These are phyloP conservation scores for Suhomyces ambrosiae DNA, from an alignment of 1,139 yeast species.

Conservation along the genomic window DNA sequence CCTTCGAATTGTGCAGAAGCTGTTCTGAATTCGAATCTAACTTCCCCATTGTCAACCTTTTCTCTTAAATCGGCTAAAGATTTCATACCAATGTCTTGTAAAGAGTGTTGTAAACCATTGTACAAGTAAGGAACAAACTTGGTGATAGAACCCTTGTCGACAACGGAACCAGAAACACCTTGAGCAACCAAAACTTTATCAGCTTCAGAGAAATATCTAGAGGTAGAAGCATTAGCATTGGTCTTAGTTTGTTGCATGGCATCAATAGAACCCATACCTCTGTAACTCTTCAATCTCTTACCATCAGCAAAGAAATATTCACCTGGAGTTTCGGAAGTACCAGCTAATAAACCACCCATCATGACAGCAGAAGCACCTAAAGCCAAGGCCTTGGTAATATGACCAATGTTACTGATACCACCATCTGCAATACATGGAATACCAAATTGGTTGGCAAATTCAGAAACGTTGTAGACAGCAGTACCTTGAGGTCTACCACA, in stretches of 20 bases:
- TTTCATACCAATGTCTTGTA: constrained; percentile 93
- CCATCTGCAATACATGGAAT: constrained; percentile 99
- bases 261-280: constrained; percentile 99
- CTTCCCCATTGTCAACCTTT: constrained; percentile 64
- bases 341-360: constrained; percentile 99
- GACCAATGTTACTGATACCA: constrained; percentile 99
- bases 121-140: constrained; percentile 92
- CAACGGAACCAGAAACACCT: constrained; percentile 97
- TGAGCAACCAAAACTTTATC: constrained; percentile 97
- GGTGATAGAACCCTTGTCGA: constrained; percentile 93
- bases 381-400: constrained; percentile 94
- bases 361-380: constrained; percentile 96
- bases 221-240: constrained; percentile 94
- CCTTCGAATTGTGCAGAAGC: constrained; percentile 99
- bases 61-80: constrained; percentile 67
- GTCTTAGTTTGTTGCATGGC: constrained; percentile 94
- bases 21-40: constrained; percentile 96
- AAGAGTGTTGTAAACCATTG: constrained; percentile 97
- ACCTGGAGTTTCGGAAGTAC: constrained; percentile 98
- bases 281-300: constrained; percentile 92
- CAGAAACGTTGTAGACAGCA: constrained; percentile 85
- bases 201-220: constrained; percentile 95
- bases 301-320: constrained; percentile 97
- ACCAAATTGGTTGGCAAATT: constrained; percentile 86
- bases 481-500: constrained; percentile 99